These are phyloP conservation scores for Dothidotthia symphoricarpi DNA, from an alignment of 2,329 filamentous ascomycete genomes.

Conservation along the genomic window DNA sequence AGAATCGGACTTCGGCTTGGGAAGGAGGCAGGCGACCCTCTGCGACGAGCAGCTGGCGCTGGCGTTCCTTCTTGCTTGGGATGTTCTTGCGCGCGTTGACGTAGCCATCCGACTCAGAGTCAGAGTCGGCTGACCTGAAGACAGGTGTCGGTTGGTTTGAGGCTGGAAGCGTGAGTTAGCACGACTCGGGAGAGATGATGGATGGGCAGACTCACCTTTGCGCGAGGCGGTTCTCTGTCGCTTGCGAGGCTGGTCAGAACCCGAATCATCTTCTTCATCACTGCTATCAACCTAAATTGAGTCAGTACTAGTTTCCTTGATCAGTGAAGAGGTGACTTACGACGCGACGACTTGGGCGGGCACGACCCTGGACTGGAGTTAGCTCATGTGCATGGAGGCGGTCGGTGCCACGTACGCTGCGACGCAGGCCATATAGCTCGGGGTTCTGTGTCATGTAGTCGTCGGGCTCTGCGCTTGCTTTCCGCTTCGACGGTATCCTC, in stretches of 20 bases:
- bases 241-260: conserved; percentile 59
- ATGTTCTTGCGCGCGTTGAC: conserved; percentile 69
- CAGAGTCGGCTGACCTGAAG: conserved; percentile 62
- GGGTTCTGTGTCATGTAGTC: conserved; percentile 89
- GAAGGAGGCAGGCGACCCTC: conserved; percentile 61
- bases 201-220: conserved; percentile 53
- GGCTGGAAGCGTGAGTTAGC: conserved; percentile 56
- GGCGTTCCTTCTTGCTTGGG: conserved; percentile 70
- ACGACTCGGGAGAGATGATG: conserved; percentile 10
- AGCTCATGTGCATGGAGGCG: conserved; percentile 24
- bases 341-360: conserved; percentile 61
- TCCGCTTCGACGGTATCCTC: conserved; percentile 66
- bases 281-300: conserved; percentile 56
- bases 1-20: conserved; percentile 84
- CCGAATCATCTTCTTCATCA: conserved; percentile 69
- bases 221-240: conserved; percentile 65
- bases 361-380: conserved; percentile 52
- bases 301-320: conserved; percentile 17
- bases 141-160: conserved; percentile 50
- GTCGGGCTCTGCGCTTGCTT: conserved; percentile 65
- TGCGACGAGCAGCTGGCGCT: conserved; percentile 65
- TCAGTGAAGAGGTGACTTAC: conserved; percentile 45
- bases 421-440: conserved; percentile 87
- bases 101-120: conserved; percentile 64
- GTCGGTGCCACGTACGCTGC: conserved; percentile 67